These are phyloP conservation scores for Tetrahymena elliotti DNA, from an alignment of 73 alveolate species.

Conservation along the genomic window DNA sequence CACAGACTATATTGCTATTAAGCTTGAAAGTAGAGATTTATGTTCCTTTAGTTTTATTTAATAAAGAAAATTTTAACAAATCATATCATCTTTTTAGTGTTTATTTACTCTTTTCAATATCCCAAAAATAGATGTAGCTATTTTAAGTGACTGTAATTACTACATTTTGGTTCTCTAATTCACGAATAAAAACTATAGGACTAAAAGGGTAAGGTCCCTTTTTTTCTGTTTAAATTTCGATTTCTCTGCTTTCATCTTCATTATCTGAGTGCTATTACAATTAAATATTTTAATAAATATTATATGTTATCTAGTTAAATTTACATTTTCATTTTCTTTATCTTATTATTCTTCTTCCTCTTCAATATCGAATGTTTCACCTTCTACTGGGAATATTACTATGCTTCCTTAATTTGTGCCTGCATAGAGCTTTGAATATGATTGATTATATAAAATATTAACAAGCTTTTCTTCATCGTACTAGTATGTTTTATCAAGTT, in stretches of 20 bases:
- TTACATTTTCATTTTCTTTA: constrained; percentile 4
- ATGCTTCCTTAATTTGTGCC: constrained; percentile 9
- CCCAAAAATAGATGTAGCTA: constrained; percentile 25
- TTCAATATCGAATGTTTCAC: constrained; percentile 3
- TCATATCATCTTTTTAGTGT: not conserved
- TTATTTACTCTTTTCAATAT: constrained; percentile 5
- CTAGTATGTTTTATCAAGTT: constrained; percentile 11
- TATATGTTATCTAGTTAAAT: not conserved
- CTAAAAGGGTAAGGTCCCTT: constrained; percentile 25
- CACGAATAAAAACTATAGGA: constrained; percentile 20
- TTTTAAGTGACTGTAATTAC: constrained; percentile 13
- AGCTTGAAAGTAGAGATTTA: constrained; percentile 16
- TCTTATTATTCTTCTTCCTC: constrained; percentile 30
- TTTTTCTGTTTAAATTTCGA: constrained; percentile 18
- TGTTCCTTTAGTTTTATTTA: not conserved
- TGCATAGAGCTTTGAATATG: constrained; percentile 1
- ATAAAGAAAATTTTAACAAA: not conserved
- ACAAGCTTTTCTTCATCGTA: not conserved
- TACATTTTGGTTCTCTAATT: constrained; percentile 7
- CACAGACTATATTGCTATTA: constrained; percentile 2
- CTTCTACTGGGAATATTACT: constrained; percentile 6
- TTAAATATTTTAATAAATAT: not conserved
- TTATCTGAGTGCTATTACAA: not conserved
- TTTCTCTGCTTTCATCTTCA: not conserved
- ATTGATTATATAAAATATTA: constrained; percentile 10